These are phyloP conservation scores for Plasmodium knowlesi DNA, from an alignment of 169 alveolate genomes.

Conservation along the genomic window DNA sequence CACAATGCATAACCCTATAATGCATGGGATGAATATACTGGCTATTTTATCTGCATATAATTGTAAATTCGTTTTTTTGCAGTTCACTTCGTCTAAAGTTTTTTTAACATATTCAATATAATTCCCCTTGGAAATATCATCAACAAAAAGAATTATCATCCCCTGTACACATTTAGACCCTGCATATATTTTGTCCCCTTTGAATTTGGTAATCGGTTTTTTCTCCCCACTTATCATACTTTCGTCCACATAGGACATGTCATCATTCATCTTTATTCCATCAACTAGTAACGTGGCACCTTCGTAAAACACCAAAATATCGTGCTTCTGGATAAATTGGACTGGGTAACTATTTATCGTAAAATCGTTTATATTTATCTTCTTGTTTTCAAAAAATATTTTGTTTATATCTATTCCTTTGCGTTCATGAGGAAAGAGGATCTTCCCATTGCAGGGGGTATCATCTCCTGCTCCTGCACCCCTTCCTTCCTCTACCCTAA, in stretches of 20 bases:
- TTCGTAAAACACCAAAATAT: slow-evolving; percentile 56
- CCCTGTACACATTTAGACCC: slow-evolving; percentile 73
- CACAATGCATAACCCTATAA: slow-evolving; percentile 35
- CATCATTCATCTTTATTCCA: slow-evolving; percentile 65
- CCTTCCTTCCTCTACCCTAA: not conserved
- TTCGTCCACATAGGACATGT: slow-evolving; percentile 48
- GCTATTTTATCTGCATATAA: slow-evolving; percentile 74
- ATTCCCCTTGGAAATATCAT: slow-evolving; percentile 54
- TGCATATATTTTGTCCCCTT: slow-evolving; percentile 73
- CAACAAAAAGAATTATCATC: slow-evolving; percentile 18
- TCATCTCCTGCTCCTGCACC: not conserved
- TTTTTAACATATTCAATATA: slow-evolving; percentile 63
- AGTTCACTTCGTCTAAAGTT: slow-evolving; percentile 56
- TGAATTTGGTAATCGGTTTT: slow-evolving; percentile 47
- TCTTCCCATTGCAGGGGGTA: not conserved
- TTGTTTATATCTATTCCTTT: slow-evolving; percentile 10
- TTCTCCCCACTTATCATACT: slow-evolving; percentile 74
- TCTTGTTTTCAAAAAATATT: slow-evolving; percentile 18
- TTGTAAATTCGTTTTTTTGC: slow-evolving; percentile 66
- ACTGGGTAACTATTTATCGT: slow-evolving; percentile 55
- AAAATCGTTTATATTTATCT: slow-evolving; percentile 59
- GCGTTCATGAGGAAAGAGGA: not conserved
- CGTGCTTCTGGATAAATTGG: slow-evolving; percentile 59
- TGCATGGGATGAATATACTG: slow-evolving; percentile 53
- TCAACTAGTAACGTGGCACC: slow-evolving; percentile 60